Conservation (phyloP, 345 rosid species). For the Populus alba region DNA sequence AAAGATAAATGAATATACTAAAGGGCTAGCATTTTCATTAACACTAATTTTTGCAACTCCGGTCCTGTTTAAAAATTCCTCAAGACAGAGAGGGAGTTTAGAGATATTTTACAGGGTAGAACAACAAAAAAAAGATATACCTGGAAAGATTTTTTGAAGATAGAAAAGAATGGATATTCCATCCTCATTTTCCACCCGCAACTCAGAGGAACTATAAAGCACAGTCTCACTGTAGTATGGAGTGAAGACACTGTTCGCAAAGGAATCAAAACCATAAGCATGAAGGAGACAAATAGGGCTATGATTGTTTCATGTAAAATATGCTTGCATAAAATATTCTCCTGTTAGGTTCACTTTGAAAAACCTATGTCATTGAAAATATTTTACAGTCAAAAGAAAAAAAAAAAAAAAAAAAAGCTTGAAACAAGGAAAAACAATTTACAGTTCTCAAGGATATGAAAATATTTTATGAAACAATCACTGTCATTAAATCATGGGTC, state of each 20-base stretch:
- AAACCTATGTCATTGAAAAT: no score
- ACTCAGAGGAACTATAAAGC: slow-evolving; percentile 81
- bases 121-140: slow-evolving; percentile 36
- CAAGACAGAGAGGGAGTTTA: neutral
- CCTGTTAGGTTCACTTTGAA: no score
- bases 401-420: no score
- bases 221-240: slow-evolving; percentile 99
- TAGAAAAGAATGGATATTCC: slow-evolving; percentile 96
- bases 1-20: neutral
- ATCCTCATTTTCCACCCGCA: slow-evolving; percentile 94
- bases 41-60: neutral
- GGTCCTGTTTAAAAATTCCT: neutral
- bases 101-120: neutral
- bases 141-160: slow-evolving; percentile 98
- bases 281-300: neutral
- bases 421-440: no score
- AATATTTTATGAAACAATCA: no score
- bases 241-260: slow-evolving; percentile 77
- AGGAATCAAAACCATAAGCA: no score
- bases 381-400: neutral
- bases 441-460: no score
- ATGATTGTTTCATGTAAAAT: no score
- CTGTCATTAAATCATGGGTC: neutral
- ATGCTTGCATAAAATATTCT: no score
- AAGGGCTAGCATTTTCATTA: neutral